Base-by-base conservation (phyloP, 2,329 filamentous ascomycete genomes). In the Teratosphaeria pseudoeucalypti region DNA sequence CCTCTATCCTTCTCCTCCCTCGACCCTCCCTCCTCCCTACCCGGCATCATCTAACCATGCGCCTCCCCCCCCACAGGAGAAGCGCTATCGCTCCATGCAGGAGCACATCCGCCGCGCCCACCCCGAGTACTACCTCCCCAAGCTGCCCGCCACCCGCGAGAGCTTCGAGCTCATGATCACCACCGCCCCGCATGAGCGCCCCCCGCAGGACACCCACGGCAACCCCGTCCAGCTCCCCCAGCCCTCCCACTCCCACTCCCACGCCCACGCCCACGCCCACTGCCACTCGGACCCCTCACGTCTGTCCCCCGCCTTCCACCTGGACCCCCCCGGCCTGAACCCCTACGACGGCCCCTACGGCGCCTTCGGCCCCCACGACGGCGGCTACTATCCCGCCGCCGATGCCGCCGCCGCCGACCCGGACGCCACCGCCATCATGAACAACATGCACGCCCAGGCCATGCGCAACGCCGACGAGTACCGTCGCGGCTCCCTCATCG, bases 91-190 rank as follows among this genome's bases (percentile, higher is more conserved):
- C 75, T 97, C 92, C 64, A 97, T 99, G 90, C 94, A 97, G 78
- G 94, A 99, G 82, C 94, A 99, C 73, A 97, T 99, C 71, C 90
- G 94, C 70, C 87, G 94, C 75, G 92, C 94, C 67, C 94, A 99
- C 74, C 92, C 92, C 62, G 91, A 95, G 74, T 88, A 96, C 75
- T 97, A 97, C 78, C 95, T 99, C 69, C 87, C 94, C 56, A 96
- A 97, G 83, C 88, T 97, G 68, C 92, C 94, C 66, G 94, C 94
- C 55, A 99, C 92, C 68, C 92, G 96, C 76, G 92, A 97, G 78
- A 96, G 91, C 85, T 96, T 99, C 77, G 80, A 89, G 71, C 81
- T 96, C 74, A 97, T 97, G 94, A 90, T 97, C 75, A 95, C 86
- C 75, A 91, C 90, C 66, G 88, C 90, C 64, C 92, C 89, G 11